These are phyloP conservation scores for Euryodendron excelsum DNA, from an alignment of 148 eudicot genomes.

Conservation along the genomic window DNA sequence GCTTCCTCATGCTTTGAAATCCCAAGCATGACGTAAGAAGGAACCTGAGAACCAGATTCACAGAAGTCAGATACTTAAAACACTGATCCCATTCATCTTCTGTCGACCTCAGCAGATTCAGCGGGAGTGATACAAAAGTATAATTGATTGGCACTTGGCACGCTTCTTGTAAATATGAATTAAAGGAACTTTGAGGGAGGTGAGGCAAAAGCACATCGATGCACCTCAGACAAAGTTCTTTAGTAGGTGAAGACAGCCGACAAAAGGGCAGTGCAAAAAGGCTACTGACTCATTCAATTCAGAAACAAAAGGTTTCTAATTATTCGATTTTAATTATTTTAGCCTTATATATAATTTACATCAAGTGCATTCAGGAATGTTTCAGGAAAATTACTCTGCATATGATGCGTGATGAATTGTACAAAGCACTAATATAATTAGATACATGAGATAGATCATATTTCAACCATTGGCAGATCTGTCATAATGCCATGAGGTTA, in stretches of 20 bases:
- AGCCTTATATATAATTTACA: neutral
- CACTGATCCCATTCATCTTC: neutral
- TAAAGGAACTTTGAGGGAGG: neutral
- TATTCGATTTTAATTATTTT: neutral
- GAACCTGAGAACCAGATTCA: slow-evolving; percentile 41
- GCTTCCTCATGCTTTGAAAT: slow-evolving; percentile 66
- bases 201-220: neutral
- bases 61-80: neutral
- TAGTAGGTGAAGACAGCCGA: neutral
- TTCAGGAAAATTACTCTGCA: neutral
- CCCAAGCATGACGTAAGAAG: slow-evolving; percentile 73
- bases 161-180: no score
- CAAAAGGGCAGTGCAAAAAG: no score
- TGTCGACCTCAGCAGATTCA: neutral
- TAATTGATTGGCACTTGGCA: neutral
- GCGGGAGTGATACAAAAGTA: neutral
- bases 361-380: neutral
- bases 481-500: neutral
- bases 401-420: neutral
- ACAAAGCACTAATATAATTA: neutral
- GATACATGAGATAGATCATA: neutral
- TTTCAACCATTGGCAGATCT: neutral
- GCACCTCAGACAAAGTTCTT: neutral
- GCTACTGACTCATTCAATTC: neutral
- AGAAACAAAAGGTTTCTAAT: neutral